Base-by-base conservation (phyloP, 257 asterid species). In the Fraxinus quadrangulata region DNA sequence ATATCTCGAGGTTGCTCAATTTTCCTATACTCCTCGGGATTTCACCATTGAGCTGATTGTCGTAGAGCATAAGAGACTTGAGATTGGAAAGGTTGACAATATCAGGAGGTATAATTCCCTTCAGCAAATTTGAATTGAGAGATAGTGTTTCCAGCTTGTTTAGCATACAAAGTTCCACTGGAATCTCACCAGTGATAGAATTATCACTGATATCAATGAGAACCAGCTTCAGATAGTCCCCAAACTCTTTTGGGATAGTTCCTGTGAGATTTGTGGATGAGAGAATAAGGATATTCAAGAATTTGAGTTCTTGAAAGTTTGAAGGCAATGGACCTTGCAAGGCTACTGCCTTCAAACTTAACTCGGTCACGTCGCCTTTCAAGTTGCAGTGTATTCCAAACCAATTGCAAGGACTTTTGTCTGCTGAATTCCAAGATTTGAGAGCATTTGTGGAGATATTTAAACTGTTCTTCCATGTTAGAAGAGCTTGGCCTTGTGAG, bases 291-390 rank as follows among this genome's bases (percentile, higher is more conserved):
- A 93, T 79, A 76, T 77, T 81, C 51, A 95, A 80, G 47, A 76
- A 83, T 7, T n/a, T 84, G 33, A 95, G 88, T 0, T 94, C 59
- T 24, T 86, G 92, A 10, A 95, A 81, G 65, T 81, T 90, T 37
- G 97, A 80, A 80, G 99, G 99, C 88, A 95, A 82, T 72, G 94
- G 82, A 6, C 99, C 99, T 72, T 85, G 91, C 79, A 95, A 83
- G 85, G 90, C 90, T 14, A 91, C 65, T 21, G 93, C 84, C 26
- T 83, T 90, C 75, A 95, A 73, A 71, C 56, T 82, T 74, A 95
- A 78, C 83, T 83, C 82, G 24, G 85, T 89, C 16, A 95, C 94
- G 49, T 84, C 72, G 75, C 89, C 91, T 28, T 86, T 79, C 74
- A 87, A 34, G 68, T 88, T 84, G 92, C 99, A 95, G 63, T 21